phyloP scores from a whole-genome alignment of 345 rosid species.

The Aquilaria malaccensis region DNA sequence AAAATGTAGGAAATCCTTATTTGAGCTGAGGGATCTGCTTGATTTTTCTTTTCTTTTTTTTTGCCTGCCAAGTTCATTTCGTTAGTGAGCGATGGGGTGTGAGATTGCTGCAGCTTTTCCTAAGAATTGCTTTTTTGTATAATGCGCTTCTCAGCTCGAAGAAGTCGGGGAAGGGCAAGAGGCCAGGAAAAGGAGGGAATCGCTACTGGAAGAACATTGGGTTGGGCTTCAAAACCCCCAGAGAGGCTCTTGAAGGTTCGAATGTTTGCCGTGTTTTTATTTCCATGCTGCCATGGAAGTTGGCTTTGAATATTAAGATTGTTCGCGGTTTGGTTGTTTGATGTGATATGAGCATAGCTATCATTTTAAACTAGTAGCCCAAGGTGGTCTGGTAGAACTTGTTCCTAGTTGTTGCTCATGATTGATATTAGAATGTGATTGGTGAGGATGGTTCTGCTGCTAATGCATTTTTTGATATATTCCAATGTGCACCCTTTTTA shows the following conservation, averaged over 20 bases:
- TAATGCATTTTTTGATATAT: too few species aligned
- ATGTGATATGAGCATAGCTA: too few species aligned
- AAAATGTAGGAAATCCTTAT: background rate
- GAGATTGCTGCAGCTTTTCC: background rate
- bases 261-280: background rate
- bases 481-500: too few species aligned
- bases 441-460: too few species aligned
- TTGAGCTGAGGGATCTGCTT: too few species aligned
- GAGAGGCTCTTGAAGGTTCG: slow-evolving; percentile 48
- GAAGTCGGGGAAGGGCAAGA: slow-evolving; percentile 43
- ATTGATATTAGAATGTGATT: too few species aligned
- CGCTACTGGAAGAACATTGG: slow-evolving; percentile 48
- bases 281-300: too few species aligned
- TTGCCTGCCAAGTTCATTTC: background rate
- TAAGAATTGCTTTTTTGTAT: background rate
- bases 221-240: slow-evolving; percentile 46
- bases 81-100: background rate
- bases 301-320: too few species aligned
- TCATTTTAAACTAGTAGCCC: too few species aligned
- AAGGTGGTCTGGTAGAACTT: too few species aligned
- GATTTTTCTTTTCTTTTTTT: background rate
- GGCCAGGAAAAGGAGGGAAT: slow-evolving; percentile 50
- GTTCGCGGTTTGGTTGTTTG: too few species aligned
- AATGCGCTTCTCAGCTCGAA: slow-evolving; percentile 25
- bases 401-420: too few species aligned